Conservation (phyloP, 495 filamentous ascomycete genomes). For the Hamigera avellanea region DNA sequence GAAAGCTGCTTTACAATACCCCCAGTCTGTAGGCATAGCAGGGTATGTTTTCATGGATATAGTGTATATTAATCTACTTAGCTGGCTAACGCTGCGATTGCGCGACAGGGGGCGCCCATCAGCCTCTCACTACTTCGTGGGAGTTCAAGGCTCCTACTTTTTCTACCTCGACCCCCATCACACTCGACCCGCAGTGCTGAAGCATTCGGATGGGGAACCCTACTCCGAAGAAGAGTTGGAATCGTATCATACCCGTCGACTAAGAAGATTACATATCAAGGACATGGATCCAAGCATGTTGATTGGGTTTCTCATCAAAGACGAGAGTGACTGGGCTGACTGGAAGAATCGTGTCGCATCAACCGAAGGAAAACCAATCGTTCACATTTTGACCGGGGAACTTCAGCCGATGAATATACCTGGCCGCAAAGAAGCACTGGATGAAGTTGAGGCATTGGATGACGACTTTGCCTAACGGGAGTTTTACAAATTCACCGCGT, state of each 20-base stretch:
- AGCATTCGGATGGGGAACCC: constrained; percentile 32
- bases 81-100: background rate
- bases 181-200: constrained; percentile 57
- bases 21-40: constrained; percentile 89
- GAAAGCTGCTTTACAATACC: constrained; percentile 66
- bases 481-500: too few relatives aligned
- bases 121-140: constrained; percentile 93
- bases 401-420: constrained; percentile 44
- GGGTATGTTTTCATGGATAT: constrained; percentile 47
- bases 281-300: constrained; percentile 99
- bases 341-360: constrained; percentile 63
- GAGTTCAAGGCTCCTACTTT: constrained; percentile 76
- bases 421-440: constrained; percentile 62
- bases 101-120: constrained; percentile 73
- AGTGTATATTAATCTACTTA: background rate
- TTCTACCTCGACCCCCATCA: constrained; percentile 95
- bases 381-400: constrained; percentile 56
- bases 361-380: constrained; percentile 68
- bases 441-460: constrained; percentile 81
- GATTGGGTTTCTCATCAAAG: constrained; percentile 82
- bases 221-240: constrained; percentile 65
- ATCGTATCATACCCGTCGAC: constrained; percentile 75
- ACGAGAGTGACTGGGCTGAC: constrained; percentile 71
- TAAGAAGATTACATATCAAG: constrained; percentile 69
- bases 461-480: constrained; percentile 30